These are phyloP conservation scores for Aristolochia contorta DNA, from an alignment of 164 flowering plant species.

Conservation along the genomic window DNA sequence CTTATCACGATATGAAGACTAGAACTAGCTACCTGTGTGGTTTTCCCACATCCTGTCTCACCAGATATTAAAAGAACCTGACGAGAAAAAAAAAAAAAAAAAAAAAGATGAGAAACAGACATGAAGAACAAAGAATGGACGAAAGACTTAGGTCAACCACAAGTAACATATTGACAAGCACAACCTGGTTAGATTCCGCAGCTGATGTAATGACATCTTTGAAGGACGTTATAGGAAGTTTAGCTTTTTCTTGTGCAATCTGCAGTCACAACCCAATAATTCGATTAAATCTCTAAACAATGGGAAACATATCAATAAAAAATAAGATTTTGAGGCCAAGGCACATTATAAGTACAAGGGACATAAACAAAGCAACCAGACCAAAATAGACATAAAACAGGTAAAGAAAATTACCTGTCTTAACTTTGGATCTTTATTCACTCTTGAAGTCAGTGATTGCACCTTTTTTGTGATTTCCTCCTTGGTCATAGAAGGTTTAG, in stretches of 20 bases:
- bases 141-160: background rate
- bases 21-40: slow-evolving; percentile 72
- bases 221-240: slow-evolving; percentile 81
- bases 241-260: slow-evolving; percentile 53
- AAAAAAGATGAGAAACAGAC: background rate
- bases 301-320: background rate
- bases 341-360: background rate
- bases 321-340: background rate
- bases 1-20: slow-evolving; percentile 9
- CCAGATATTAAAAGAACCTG: slow-evolving; percentile 96
- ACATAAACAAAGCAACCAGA: background rate
- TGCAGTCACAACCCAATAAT: slow-evolving; percentile 21
- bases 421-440: slow-evolving; percentile 25
- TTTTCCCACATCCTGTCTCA: slow-evolving; percentile 99
- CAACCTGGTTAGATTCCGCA: slow-evolving; percentile 74
- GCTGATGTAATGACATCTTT: slow-evolving; percentile 60
- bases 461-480: slow-evolving; percentile 48
- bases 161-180: background rate
- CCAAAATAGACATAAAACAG: background rate
- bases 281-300: slow-evolving; percentile 1
- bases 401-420: slow-evolving; percentile 34
- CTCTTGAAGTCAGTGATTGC: slow-evolving; percentile 33
- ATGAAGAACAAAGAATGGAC: too few species aligned
- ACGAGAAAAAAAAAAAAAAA: slow-evolving; percentile 3
- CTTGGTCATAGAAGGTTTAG: slow-evolving; percentile 35